A percentile compares a stretch with the other conserved stretches of the same genome.
Evolutionary conservation across 345 rosid species (phyloP).

Genomic region (Eucalyptus leucophloia): DNA sequence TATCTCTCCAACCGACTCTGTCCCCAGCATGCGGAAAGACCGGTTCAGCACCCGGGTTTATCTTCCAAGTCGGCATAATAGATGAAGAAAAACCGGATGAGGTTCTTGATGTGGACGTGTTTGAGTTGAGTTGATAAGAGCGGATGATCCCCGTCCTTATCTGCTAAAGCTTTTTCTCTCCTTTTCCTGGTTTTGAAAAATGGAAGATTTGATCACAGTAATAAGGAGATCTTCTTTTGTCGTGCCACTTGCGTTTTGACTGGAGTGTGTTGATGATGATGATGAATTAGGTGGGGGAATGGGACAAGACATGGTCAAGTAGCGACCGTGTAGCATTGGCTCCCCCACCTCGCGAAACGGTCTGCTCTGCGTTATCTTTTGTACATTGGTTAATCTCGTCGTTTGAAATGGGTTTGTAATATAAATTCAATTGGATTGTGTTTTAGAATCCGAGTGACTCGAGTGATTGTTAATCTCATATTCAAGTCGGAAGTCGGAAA

Average conservation of each 20-base stretch:
- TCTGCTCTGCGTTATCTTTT: not conserved
- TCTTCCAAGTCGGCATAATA: no score
- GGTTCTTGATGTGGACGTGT: no score
- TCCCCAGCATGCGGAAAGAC: no score
- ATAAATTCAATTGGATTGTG: no score
- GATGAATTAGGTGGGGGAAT: not conserved
- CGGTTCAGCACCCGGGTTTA: no score
- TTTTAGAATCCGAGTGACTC: not conserved
- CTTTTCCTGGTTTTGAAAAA: not conserved
- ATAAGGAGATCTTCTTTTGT: not conserved
- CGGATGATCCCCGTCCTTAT: no score
- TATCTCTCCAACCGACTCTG: no score
- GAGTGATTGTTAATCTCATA: not conserved
- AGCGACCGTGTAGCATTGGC: not conserved
- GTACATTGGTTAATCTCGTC: not conserved
- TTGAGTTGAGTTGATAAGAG: no score
- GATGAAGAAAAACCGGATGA: no score
- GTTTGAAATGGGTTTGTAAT: no score
- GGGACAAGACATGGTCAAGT: not conserved
- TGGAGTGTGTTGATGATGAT: not conserved
- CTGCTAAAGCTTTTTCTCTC: not conserved
- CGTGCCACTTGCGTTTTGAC: not conserved
- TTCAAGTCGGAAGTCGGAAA: rapidly evolving
- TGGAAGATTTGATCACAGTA: not conserved
- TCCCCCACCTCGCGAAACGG: not conserved